Evolutionary conservation across 2,329 filamentous ascomycete species (phyloP), one percentile per base, ranked within the genome.

Genomic region (Coniochaeta prunicola): DNA sequence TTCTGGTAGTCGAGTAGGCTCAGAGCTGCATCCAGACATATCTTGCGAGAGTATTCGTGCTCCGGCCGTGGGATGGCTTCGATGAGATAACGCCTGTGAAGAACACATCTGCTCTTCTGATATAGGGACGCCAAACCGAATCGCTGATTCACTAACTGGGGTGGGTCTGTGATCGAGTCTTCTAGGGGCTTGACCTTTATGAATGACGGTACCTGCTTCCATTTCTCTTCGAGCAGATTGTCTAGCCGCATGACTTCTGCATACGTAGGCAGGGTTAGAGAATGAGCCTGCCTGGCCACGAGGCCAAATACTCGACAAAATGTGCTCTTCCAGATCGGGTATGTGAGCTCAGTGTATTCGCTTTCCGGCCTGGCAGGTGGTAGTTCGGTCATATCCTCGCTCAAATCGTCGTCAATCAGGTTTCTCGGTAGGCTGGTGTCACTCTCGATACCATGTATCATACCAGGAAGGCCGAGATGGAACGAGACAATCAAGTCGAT

Each of bases 381-480:
- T 42, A 90, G 70, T 50, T 77, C 76, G 30, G 71, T 71, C 50
- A 75, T 78, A 60, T 82, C 72, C 67, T 84, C 80, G 61, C 77
- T 76, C 63, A 89, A 87, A 66, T 90, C 86, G 33, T 84, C 80
- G 67, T 90, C 87, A 57, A 82, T 76, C 33, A 89, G 69, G 68
- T 89, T 89, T 33, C 77, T 75, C 17, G 86, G 86, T 21, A 84
- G 69, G 1, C 77, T 72, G 0, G 84, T 87, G 66, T 90, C 87
- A 53, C 79, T 82, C 60, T 88, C 85, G 36, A 86, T 80, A 26
- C 79, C 76, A 59, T 84, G 78, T 50, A 88, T 76, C 82, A 89
- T 86, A 65, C 80, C 80, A 2, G 87, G 87, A 58, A 90, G 74
- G 2, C 87, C 87, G 60, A 88, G 78, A 66, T 89, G 86, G 66